A percentile compares a stretch with the other conserved stretches of the same genome.
These are phyloP conservation scores for Biscutella auriculata DNA, from an alignment of 441 rosid species.

Conservation along the genomic window DNA sequence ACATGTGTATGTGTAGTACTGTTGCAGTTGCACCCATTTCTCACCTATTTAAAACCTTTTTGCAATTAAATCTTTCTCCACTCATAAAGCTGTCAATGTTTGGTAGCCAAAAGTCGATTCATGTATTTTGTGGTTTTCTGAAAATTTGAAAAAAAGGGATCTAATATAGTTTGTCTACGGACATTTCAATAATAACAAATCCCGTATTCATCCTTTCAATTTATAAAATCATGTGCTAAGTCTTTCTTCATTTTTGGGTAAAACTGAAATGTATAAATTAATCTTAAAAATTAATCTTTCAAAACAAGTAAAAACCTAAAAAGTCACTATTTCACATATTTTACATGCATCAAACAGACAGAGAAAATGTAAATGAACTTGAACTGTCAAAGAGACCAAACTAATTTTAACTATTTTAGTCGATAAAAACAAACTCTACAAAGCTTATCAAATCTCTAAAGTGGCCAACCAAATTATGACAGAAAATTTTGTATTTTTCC, in stretches of 20 bases:
- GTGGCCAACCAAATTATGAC: too few relatives aligned
- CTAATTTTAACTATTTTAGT: not conserved
- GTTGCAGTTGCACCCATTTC: conserved; percentile 19
- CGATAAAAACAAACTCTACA: not conserved
- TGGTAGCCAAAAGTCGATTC: conserved; percentile 1
- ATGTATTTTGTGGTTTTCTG: not conserved
- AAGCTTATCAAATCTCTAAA: not conserved
- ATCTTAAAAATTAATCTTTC: too few relatives aligned
- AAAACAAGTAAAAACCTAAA: too few relatives aligned
- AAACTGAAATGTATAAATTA: too few relatives aligned
- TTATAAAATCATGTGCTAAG: not conserved
- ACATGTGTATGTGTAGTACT: conserved; percentile 14
- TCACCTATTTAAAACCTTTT: conserved; percentile 4
- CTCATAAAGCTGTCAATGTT: conserved; percentile 12
- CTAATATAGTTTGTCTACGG: too few relatives aligned
- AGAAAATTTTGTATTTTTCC: too few relatives aligned
- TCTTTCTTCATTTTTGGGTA: conserved; percentile 9
- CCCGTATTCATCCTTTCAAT: conserved; percentile 4
- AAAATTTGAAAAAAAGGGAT: not conserved
- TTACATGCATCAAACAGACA: too few relatives aligned
- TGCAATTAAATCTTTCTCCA: conserved; percentile 10
- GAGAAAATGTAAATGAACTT: too few relatives aligned
- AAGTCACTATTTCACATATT: too few relatives aligned
- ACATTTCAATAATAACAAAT: not conserved
- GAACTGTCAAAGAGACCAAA: not conserved